Conservation (phyloP, 306 rosid genomes). For the Abrus pulchellus region DNA sequence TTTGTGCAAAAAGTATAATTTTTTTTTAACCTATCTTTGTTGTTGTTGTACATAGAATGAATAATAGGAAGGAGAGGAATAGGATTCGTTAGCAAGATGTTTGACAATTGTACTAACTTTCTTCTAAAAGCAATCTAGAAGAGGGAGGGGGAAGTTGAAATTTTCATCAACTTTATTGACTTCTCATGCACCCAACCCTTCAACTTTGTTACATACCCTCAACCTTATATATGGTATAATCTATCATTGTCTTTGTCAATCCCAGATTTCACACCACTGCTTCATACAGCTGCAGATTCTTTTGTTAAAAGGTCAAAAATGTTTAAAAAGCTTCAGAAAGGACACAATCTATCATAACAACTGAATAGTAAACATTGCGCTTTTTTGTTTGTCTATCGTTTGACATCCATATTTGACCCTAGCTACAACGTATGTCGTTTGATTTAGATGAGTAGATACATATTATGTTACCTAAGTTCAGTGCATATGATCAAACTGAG, state of each 20-base stretch:
- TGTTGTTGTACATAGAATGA: conserved; percentile 29
- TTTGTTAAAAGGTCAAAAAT: not conserved
- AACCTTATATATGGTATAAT: conserved; percentile 33
- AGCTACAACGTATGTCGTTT: not conserved
- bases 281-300: not conserved
- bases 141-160: conserved; percentile 40
- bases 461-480: not conserved
- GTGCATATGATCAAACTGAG: not conserved
- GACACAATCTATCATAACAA: conserved; percentile 19
- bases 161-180: conserved; percentile 56
- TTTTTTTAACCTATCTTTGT: conserved; percentile 24
- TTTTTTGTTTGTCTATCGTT: conserved; percentile 1
- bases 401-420: not conserved
- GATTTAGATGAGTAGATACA: not conserved
- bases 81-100: conserved; percentile 45
- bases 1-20: not conserved
- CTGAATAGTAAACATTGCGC: not conserved
- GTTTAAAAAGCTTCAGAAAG: conserved; percentile 20
- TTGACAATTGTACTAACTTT: conserved; percentile 48
- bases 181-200: conserved; percentile 34
- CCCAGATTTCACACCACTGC: not conserved
- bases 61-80: not conserved
- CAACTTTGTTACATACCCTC: conserved; percentile 26
- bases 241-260: conserved; percentile 31
- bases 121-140: conserved; percentile 37